Evolutionary conservation across 768 basidiomycete genomes (phyloP).

Genomic region (Lactarius hengduanensis): DNA sequence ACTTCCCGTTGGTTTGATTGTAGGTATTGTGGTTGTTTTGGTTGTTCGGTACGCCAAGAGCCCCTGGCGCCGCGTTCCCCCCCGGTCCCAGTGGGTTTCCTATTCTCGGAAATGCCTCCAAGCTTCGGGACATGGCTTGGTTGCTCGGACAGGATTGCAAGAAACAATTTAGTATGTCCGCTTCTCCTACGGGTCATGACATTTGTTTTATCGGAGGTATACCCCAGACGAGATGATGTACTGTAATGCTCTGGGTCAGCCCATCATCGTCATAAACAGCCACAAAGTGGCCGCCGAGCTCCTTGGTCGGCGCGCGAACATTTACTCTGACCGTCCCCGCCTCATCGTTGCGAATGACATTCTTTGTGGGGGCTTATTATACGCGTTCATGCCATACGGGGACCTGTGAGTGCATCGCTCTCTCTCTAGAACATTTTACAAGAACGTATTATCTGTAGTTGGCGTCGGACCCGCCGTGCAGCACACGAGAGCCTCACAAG

Average conservation of each 20-base stretch:
- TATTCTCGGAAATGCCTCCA: slow-evolving; percentile 3
- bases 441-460: background rate
- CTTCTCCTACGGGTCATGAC: background rate
- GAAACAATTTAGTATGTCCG: background rate
- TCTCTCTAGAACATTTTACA: background rate
- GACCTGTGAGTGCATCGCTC: slow-evolving; percentile 27
- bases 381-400: slow-evolving; percentile 32
- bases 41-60: background rate
- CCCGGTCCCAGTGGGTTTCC: slow-evolving; percentile 10
- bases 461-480: slow-evolving; percentile 19
- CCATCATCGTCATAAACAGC: slow-evolving; percentile 36
- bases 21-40: background rate
- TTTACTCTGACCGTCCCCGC: slow-evolving; percentile 34
- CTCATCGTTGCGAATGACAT: slow-evolving; percentile 37
- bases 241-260: slow-evolving; percentile 8
- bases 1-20: background rate
- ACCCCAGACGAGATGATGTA: slow-evolving; percentile 7
- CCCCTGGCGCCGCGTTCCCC: slow-evolving; percentile 14
- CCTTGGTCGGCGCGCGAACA: slow-evolving; percentile 36
- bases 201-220: background rate
- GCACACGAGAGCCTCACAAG: slow-evolving; percentile 17
- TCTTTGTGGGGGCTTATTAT: slow-evolving; percentile 35
- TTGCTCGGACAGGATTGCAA: slow-evolving; percentile 3
- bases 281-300: slow-evolving; percentile 38
- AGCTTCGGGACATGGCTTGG: slow-evolving; percentile 10